These are phyloP conservation scores for Gleditsia sinensis DNA, from an alignment of 306 rosid genomes.

Conservation along the genomic window DNA sequence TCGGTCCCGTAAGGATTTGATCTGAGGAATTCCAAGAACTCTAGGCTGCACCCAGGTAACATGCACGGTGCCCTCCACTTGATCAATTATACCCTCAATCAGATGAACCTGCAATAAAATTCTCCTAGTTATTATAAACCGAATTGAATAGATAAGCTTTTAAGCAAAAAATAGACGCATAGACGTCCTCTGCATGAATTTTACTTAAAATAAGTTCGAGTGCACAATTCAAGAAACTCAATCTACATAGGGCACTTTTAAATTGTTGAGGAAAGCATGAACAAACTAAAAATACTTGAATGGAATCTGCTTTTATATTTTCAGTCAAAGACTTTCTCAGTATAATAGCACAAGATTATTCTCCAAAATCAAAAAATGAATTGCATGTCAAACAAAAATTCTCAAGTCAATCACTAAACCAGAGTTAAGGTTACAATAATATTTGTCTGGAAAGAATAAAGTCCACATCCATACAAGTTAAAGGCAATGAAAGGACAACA, in stretches of 20 bases:
- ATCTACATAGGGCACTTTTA: background rate
- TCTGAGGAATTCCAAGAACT: constrained; percentile 87
- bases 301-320: background rate
- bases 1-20: constrained; percentile 83
- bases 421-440: background rate
- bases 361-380: background rate
- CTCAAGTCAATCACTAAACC: background rate
- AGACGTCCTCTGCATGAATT: background rate
- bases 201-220: background rate
- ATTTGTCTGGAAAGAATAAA: background rate
- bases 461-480: background rate
- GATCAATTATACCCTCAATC: constrained; percentile 96
- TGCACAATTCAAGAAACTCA: background rate
- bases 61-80: constrained; percentile 91
- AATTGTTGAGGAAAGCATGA: background rate
- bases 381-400: background rate
- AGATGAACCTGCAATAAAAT: constrained; percentile 77
- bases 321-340: background rate
- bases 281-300: background rate
- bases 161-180: background rate
- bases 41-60: constrained; percentile 99
- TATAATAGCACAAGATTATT: background rate
- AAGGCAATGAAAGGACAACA: background rate
- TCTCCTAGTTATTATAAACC: background rate
- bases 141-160: constrained; percentile 3